Percentiles rank a stretch among this genome's conserved stretches.
Conservation (phyloP, 768 basidiomycete species). For the Lactarius sp. region DNA sequence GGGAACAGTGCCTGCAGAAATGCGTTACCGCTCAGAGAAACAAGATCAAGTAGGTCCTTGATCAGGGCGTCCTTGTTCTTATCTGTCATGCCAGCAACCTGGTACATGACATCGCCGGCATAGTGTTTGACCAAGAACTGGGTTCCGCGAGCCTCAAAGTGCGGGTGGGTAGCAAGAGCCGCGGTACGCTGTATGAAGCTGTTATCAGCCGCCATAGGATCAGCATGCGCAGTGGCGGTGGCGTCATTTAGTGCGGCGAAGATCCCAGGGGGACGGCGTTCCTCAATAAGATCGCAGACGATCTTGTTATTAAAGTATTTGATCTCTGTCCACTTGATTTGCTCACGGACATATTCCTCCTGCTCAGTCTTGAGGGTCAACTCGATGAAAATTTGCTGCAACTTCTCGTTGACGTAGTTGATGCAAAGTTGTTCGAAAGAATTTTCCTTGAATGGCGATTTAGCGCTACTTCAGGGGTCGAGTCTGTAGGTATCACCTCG, state of each 20-base stretch:
- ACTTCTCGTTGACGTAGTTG: slow-evolving; percentile 99
- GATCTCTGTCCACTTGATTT: slow-evolving; percentile 99
- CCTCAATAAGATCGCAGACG: slow-evolving; percentile 97
- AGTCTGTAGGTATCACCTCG: slow-evolving; percentile 45
- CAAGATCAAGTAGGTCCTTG: slow-evolving; percentile 90
- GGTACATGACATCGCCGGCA: slow-evolving; percentile 98
- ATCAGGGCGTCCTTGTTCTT: slow-evolving; percentile 98
- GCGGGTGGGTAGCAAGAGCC: slow-evolving; percentile 74
- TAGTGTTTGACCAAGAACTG: slow-evolving; percentile 97
- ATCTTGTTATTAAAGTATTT: slow-evolving; percentile 99
- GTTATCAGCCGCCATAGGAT: slow-evolving; percentile 92
- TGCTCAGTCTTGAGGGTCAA: slow-evolving; percentile 98
- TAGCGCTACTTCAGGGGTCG: not conserved
- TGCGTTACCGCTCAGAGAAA: slow-evolving; percentile 71
- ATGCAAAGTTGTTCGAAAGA: slow-evolving; percentile 98
- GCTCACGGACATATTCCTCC: slow-evolving; percentile 97
- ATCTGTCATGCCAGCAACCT: slow-evolving; percentile 96
- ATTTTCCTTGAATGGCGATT: slow-evolving; percentile 57
- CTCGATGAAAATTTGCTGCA: slow-evolving; percentile 99
- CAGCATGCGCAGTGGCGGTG: slow-evolving; percentile 98
- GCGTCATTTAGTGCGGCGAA: slow-evolving; percentile 98
- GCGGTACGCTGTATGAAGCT: slow-evolving; percentile 93
- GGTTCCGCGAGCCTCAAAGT: slow-evolving; percentile 90
- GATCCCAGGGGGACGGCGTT: slow-evolving; percentile 91
- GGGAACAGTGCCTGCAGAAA: slow-evolving; percentile 90